Evolutionary conservation across 352 stramenopile species (phyloP).

Genomic region (Phytophthora chlamydospora): DNA sequence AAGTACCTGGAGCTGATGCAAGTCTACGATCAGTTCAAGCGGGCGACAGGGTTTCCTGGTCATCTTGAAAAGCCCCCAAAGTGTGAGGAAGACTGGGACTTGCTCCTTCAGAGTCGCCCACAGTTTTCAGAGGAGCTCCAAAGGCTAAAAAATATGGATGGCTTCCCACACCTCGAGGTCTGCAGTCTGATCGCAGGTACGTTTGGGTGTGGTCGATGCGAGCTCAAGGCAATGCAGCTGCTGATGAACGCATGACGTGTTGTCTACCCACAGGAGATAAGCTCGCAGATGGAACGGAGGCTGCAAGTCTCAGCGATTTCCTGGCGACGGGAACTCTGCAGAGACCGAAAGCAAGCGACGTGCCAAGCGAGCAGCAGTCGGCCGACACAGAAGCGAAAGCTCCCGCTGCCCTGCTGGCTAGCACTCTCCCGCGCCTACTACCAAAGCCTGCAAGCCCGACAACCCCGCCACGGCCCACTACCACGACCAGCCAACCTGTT

Average conservation of each 20-base stretch:
- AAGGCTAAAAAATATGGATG: slow-evolving; percentile 18
- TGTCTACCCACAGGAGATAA: slow-evolving; percentile 24
- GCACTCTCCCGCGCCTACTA: slow-evolving; percentile 21
- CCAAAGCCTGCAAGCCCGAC: slow-evolving; percentile 7
- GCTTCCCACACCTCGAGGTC: slow-evolving; percentile 26
- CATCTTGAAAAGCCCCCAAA: slow-evolving; percentile 7
- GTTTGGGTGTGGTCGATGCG: background rate
- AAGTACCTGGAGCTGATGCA: slow-evolving; percentile 37
- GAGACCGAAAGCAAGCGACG: background rate
- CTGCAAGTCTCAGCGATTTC: slow-evolving; percentile 25
- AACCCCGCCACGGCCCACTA: background rate
- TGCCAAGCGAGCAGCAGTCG: slow-evolving; percentile 5
- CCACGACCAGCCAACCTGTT: background rate
- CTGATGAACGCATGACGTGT: background rate
- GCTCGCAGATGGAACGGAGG: slow-evolving; percentile 1
- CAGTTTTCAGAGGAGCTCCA: slow-evolving; percentile 20
- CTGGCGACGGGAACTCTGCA: slow-evolving; percentile 17
- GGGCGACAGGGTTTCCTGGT: slow-evolving; percentile 22
- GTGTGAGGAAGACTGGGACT: slow-evolving; percentile 25
- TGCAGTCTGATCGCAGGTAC: slow-evolving; percentile 36
- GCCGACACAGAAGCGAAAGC: slow-evolving; percentile 2
- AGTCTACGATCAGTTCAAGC: slow-evolving; percentile 33
- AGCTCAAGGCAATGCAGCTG: too few relatives aligned
- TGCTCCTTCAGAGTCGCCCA: slow-evolving; percentile 25
- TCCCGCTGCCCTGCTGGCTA: slow-evolving; percentile 14